Percentiles rank a stretch among this genome's conserved stretches.
Conservation (phyloP, 2,329 filamentous ascomycete species). For the Lachnellula subtilissima region DNA sequence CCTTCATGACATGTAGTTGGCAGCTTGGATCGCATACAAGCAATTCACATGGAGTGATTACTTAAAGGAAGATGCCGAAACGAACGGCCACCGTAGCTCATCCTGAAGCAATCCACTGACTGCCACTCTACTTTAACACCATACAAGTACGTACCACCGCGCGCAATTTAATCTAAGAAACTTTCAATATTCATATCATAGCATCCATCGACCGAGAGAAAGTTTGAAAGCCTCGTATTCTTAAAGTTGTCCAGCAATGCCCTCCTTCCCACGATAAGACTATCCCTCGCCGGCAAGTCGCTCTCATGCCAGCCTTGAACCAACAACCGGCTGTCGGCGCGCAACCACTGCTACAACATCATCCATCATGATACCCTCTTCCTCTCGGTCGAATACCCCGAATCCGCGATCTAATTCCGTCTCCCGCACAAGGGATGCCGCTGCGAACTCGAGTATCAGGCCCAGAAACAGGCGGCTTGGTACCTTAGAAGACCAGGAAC, state of each 20-base stretch:
- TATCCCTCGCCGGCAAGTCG: not conserved
- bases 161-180: no score
- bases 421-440: not conserved
- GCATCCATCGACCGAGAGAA: not conserved
- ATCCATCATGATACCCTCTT: constrained; percentile 13
- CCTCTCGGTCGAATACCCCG: constrained; percentile 7
- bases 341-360: constrained; percentile 3
- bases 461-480: constrained; percentile 28
- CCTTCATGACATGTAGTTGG: no score
- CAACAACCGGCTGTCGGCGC: constrained; percentile 7
- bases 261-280: not conserved
- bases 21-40: no score
- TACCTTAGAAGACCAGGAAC: constrained; percentile 28
- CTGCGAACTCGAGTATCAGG: constrained; percentile 21
- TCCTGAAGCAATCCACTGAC: no score
- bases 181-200: no score
- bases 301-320: constrained; percentile 9
- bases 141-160: no score
- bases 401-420: constrained; percentile 6
- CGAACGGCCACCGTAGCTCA: no score
- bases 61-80: no score
- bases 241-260: not conserved
- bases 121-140: no score
- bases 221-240: not conserved
- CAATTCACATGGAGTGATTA: no score